Base-by-base conservation (phyloP, 305 asterid species). In the Fraxinus greggii region DNA sequence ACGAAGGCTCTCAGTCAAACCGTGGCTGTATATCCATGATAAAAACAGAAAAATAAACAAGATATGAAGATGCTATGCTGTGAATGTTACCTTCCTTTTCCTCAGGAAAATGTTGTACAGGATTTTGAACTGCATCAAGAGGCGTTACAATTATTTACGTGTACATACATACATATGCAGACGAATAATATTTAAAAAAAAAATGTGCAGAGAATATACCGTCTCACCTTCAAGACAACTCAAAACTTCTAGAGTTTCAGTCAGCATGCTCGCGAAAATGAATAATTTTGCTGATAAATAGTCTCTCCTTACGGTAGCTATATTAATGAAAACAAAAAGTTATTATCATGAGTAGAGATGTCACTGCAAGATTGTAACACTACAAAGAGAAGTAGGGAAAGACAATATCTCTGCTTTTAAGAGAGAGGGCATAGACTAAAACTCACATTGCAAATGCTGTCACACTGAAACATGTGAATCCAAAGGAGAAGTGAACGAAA, bases 221-320 rank as follows among this genome's bases (percentile, higher is more conserved):
- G 76, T 48, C 72, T 84, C 76, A 81, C 87, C 86, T 59, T 26
- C 9, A 48, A 5, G 45, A 70, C n/a, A 59, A 29, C 63, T 63
- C 54, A 19, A 65, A 72, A 78, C 1, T 73, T 13, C 72, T 24
- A 15, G 23, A 80, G 84, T 82, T 79, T 93, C 91, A 96, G 83
- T 94, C 98, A 75, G 92, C 90, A 80, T 96, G 98, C 75, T 88
- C 95, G 0, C 95, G 93, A 82, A 91, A 90, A 78, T 87, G 98
- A 76, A 91, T 72, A 85, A 93, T 92, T 85, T 86, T 92, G 89
- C 78, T 88, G 86, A 96, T 85, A 85, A 96, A 93, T 32, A 80
- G 54, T 89, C 88, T 90, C 93, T 96, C 98, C 80, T 88, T 89
- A 17, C 84, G 89, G 81, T 92, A 96, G 74, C 98, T 96, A 89